Evolutionary conservation across 2,329 filamentous ascomycete species (phyloP), one percentile per base, ranked within the genome.

Genomic region (Claviceps humidiphila): DNA sequence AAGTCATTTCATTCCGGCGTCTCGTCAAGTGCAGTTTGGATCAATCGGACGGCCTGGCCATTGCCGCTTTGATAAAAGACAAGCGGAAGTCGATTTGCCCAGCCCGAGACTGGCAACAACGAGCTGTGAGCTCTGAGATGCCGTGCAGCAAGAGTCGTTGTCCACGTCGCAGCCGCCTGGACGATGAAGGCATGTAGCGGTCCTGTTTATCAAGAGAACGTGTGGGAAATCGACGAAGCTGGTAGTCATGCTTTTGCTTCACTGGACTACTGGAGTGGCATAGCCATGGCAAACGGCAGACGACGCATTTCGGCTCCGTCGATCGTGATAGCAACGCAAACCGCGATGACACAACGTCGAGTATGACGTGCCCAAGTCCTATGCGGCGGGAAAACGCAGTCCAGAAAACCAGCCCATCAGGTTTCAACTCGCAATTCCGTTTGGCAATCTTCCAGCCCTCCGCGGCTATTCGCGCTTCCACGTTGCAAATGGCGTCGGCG

Each of bases 401-500:
- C 5, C 16, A 8, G 16, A n/a, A 41, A 13, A 17, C 39, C 16
- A 17, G 17, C 39, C 5, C 40, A 9, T 44, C 8, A 26, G 13
- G 24, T 24, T 24, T 26, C 42, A 11, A 34, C 30, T 34, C 30
- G 30, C 30, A 9, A 9, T 30, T 9, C 26, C 8, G 7, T 30
- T 30, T 30, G 26, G 26, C 8, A 30, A 30, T 30, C 26, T 30
- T 30, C 26, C 30, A 34, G 30, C 30, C 30, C 30, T 11, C 30
- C 30, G 30, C 9, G 30, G 30, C 30, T 11, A 34, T 11, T 4
- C 20, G 37, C 9, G 24, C n/a, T 30, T 17, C 20, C 38, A 16
- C 11, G 53, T 51, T 52, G 43, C 54, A 55, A 53, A 50, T 51
- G 57, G 57, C 53, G 55, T 53, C 38, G 38, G 22, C 48, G 49